Evolutionary conservation across 345 rosid species (phyloP), one percentile per base, ranked within the genome.

Genomic region (Corchorus olitorius): DNA sequence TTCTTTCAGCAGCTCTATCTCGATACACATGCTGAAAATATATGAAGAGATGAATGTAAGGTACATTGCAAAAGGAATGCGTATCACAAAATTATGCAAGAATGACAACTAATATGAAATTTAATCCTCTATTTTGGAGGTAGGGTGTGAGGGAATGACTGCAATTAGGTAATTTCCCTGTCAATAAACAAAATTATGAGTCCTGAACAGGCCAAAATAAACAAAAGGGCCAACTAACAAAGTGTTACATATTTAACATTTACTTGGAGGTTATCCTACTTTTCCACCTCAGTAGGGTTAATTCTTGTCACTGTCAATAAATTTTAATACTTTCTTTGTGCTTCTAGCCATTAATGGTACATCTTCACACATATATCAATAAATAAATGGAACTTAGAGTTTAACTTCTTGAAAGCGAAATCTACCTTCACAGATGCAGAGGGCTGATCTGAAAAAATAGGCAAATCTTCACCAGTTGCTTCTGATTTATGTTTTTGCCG

Each of bases 1-100:
- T 90, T 82, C 98, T 89, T 77, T 93, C 98, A 2, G 94, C 94
- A 33, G 97, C 98, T 89, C 97, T 90, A 79, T 94, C 98, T 80
- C 97, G 87, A 67, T 93, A 94, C 65, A 76, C 77, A 66, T 72
- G 78, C 93, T 89, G 83, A 65, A 69, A 85, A 79, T 55, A 43
- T 64, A 52, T 8, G 71, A 82, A 35, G 64, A 61, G 74, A 72
- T 6, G 4, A 74, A 15, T 69, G 43, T 71, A 15, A 43, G 46
- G 27, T 13, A 63, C 35, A 41, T 12, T 34, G 22, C 2, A 8
- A 63, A 45, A 5, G 46, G 52, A 71, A 62, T 43, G 15, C 61
- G 34, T 54, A 60, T 33, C 27, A n/a, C 35, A 19, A 71, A 55
- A 61, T 53, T 43, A 2, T 27, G 34, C 9, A 48, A 59, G 58